Evolutionary conservation across 1,139 yeast species (phyloP), one percentile per base, ranked within the genome.

Genomic region (Yamadazyma mexicana): DNA sequence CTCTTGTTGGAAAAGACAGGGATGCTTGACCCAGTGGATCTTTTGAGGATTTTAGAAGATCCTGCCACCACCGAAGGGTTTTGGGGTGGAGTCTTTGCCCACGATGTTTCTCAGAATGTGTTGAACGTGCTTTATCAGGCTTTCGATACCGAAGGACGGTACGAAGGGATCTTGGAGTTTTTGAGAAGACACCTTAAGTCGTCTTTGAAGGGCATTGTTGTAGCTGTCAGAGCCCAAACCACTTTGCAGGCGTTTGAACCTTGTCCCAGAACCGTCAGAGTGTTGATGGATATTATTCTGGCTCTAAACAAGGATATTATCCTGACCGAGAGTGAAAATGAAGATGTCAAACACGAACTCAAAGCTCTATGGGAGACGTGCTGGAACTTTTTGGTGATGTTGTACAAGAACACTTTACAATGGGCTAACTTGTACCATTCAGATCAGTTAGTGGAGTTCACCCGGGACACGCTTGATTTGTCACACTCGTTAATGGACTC

Each of bases 381-480:
- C 30, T 91, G 98, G 97, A 56, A 57, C 11, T 85, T 87, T 48
- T 62, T 91, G 46, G 77, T 78, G 34, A 74, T 83, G 73, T 75
- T 87, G 3, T 89, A 85, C 50, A 68, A 71, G 32, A 74, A 78
- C 40, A 87, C 95, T 1, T 67, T 86, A 17, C 58, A 60, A 6
- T 91, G 98, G 98, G 88, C 95, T 0, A 59, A 70, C 4, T 63
- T 67, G 29, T 83, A 81, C 52, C 78, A 76, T 34, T 69, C 79
- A 26, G 72, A 73, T 0, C 75, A 75, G 37, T 68, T 87, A 55
- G 73, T 84, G 36, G 94, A 87, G 46, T 89, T 88, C 50, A 87
- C 96, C 14, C 78, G 95, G 57, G 96, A 89, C 58, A 83, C 88
- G 0, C 69, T 89, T 39, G 97, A 91, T 49, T 70, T 87, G 36